Base-by-base conservation (phyloP, 768 basidiomycete species). In the Pulveroboletus ravenelii region DNA sequence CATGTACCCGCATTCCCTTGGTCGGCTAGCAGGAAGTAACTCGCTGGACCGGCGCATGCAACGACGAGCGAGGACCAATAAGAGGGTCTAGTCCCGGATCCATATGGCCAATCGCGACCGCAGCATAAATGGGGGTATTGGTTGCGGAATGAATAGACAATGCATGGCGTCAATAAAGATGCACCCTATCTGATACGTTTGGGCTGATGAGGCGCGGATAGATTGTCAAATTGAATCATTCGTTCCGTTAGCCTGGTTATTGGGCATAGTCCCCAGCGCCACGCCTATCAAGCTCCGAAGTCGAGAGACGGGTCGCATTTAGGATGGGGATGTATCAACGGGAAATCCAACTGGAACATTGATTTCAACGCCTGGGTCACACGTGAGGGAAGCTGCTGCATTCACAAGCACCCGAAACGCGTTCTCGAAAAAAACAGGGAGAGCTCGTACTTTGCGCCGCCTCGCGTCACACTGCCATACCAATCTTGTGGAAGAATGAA, bases 361-460 rank as follows among this genome's bases (percentile, higher is more conserved):
- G n/a, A 5, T 54, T 40, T 18, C 38, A 38, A 45, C 1, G 30
- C 6, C 12, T 39, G 32, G 32, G 5, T 32, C 27, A 35, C 27
- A 44, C 18, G 50, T 17, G 48, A 49, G 39, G 43, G 3, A 29
- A 23, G n/a, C 1, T 39, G 34, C 39, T 32, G 39, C 27, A 7
- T 14, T 20, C 29, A 17, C 42, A 20, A 37, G 41, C 39, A 35
- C 20, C 45, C 40, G 15, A 31, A 49, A 48, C 37, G 27, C 36
- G 18, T 49, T 52, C 30, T 55, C 31, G 39, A 41, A 30, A 52
- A 36, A 13, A 25, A 17, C 27, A 45, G 44, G 35, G 30, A 40
- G 49, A 49, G 29, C n/a, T 43, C 51, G 29, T 52, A 62, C 57
- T 54, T 54, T 56, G 50, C 58, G 63, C 56, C 48, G 44, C 31